These are phyloP conservation scores for Cryptosporidium meleagridis DNA, from an alignment of 169 alveolate species.

Conservation along the genomic window DNA sequence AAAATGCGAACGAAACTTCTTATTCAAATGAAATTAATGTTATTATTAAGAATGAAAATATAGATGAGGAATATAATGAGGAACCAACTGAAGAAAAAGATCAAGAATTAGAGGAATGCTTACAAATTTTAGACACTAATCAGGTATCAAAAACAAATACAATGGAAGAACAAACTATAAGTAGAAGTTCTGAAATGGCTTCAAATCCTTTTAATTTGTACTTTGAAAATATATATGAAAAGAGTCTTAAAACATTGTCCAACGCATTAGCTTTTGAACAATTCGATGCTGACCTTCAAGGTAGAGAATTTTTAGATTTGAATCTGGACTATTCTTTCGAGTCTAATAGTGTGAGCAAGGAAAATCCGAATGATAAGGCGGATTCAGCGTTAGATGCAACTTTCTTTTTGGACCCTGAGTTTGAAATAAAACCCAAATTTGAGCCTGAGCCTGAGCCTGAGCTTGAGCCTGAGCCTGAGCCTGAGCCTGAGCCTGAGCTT, in stretches of 20 bases:
- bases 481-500: not conserved
- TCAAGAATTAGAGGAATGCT: conserved; percentile 17
- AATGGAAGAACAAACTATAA: not conserved
- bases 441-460: not conserved
- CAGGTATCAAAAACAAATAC: not conserved
- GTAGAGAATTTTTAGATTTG: not conserved
- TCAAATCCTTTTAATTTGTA: conserved; percentile 2
- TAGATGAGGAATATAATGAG: not conserved
- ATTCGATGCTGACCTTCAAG: not conserved
- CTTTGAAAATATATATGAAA: conserved; percentile 32
- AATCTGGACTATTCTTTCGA: not conserved
- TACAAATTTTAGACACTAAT: not conserved
- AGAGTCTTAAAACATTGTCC: not conserved
- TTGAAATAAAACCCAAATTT: not conserved
- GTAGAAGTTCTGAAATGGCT: conserved; percentile 3
- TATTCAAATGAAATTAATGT: not conserved
- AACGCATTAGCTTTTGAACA: not conserved
- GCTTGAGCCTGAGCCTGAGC: not conserved
- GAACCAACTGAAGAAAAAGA: not conserved
- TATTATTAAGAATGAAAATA: not conserved
- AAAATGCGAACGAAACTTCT: no score
- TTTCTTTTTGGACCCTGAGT: not conserved
- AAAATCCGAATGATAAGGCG: not conserved
- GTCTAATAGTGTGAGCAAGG: not conserved
- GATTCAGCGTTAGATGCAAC: not conserved